Evolutionary conservation across 305 asterid species (phyloP).

Genomic region (Solanum hybrid): DNA sequence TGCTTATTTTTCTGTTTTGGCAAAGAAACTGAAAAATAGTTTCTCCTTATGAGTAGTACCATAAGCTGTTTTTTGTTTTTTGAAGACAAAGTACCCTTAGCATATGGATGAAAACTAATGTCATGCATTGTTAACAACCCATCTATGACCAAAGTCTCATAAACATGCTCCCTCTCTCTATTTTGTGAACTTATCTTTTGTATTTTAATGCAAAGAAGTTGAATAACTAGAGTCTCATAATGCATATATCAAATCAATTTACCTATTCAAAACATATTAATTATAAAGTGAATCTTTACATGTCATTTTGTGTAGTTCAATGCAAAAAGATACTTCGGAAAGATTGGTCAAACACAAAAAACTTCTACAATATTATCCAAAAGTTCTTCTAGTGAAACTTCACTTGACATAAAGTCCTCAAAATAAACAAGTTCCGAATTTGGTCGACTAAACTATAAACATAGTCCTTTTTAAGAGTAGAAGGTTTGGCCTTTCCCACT

Average conservation of each 20-base stretch:
- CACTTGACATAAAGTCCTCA: background rate
- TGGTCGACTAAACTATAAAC: background rate
- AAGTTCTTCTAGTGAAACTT: background rate
- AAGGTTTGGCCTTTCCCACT: background rate
- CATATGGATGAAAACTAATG: background rate
- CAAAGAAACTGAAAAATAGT: background rate
- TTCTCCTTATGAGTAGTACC: background rate
- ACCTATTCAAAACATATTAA: background rate
- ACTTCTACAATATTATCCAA: background rate
- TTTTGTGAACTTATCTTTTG: background rate
- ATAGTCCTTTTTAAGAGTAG: background rate
- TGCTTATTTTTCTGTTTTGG: background rate
- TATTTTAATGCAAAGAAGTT: background rate
- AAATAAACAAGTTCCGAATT: background rate
- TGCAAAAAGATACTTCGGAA: background rate
- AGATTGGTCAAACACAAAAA: background rate
- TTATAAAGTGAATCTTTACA: background rate
- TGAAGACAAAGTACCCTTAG: background rate
- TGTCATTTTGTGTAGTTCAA: background rate
- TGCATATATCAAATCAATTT: background rate
- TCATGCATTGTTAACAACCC: background rate
- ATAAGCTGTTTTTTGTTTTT: background rate
- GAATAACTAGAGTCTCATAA: background rate
- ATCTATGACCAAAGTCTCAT: background rate
- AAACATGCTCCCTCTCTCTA: background rate